A percentile compares a stretch with the other conserved stretches of the same genome.
These are phyloP conservation scores for Pseudonitzschia multistriata DNA, from an alignment of 108 stramenopile genomes.

Conservation along the genomic window DNA sequence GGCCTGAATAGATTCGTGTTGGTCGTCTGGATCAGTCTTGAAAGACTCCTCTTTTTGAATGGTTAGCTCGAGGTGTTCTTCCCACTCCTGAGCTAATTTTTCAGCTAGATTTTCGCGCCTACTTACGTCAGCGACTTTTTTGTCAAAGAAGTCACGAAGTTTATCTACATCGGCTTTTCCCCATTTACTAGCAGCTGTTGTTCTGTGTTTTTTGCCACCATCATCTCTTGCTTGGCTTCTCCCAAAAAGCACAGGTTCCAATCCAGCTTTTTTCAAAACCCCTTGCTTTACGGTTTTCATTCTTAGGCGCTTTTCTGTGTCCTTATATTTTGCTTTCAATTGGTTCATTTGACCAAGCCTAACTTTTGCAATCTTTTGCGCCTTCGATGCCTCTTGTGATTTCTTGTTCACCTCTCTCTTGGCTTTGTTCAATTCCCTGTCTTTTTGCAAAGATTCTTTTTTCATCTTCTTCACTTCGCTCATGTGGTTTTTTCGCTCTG, in stretches of 20 bases:
- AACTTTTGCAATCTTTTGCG: slow-evolving; percentile 58
- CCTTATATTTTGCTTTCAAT: slow-evolving; percentile 63
- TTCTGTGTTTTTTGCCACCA: not conserved
- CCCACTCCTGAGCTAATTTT: slow-evolving; percentile 71
- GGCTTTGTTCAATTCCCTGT: slow-evolving; percentile 42
- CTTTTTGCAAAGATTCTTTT: slow-evolving; percentile 51
- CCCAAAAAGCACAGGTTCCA: slow-evolving; percentile 62
- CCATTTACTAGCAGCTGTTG: not conserved
- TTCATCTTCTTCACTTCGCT: slow-evolving; percentile 46
- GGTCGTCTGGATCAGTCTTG: slow-evolving; percentile 6
- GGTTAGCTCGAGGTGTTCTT: slow-evolving; percentile 57
- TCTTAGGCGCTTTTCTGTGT: slow-evolving; percentile 61
- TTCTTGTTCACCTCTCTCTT: slow-evolving; percentile 31
- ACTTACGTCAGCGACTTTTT: slow-evolving; percentile 54
- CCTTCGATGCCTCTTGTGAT: slow-evolving; percentile 53
- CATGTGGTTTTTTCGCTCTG: slow-evolving; percentile 38
- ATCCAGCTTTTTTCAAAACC: slow-evolving; percentile 61
- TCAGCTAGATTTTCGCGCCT: slow-evolving; percentile 57
- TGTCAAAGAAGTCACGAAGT: slow-evolving; percentile 54
- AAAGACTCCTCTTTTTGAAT: slow-evolving; percentile 31
- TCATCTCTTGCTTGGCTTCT: slow-evolving; percentile 25
- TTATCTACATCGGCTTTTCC: slow-evolving; percentile 19
- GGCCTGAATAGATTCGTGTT: slow-evolving; percentile 26
- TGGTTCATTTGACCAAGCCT: slow-evolving; percentile 39
- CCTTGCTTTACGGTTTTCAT: slow-evolving; percentile 58